These are phyloP conservation scores for Pistacia vera DNA, from an alignment of 345 rosid species.

Conservation along the genomic window DNA sequence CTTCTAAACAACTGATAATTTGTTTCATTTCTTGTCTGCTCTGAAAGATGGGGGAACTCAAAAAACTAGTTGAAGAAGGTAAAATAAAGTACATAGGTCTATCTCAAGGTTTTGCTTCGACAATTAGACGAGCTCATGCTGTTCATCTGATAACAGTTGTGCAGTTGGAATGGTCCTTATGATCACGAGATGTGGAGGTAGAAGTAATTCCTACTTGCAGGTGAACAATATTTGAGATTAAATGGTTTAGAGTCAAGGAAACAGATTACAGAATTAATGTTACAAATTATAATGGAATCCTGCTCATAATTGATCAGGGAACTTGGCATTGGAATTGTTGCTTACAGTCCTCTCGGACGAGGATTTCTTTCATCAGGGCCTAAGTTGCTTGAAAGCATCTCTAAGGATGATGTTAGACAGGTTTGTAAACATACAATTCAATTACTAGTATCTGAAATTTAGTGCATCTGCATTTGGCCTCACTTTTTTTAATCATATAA, in stretches of 20 bases:
- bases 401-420: neutral
- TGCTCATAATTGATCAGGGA: neutral
- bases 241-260: too few species aligned
- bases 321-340: neutral
- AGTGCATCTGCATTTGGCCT: neutral
- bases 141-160: slow-evolving; percentile 72
- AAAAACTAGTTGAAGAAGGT: slow-evolving; percentile 74
- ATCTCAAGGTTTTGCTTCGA: slow-evolving; percentile 79
- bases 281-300: neutral
- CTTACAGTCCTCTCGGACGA: neutral
- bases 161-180: slow-evolving; percentile 75
- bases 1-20: too few species aligned
- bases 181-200: slow-evolving; percentile 76
- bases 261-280: too few species aligned
- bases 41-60: slow-evolving; percentile 49
- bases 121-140: slow-evolving; percentile 78
- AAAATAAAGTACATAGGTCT: slow-evolving; percentile 69
- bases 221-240: too few species aligned
- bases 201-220: slow-evolving; percentile 17
- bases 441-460: too few species aligned
- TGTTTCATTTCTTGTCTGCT: neutral
- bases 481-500: too few species aligned
- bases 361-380: neutral
- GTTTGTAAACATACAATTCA: neutral
- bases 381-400: neutral